Evolutionary conservation across 768 basidiomycete genomes (phyloP), one percentile per base, ranked within the genome.

Genomic region (Leccinum boreale): DNA sequence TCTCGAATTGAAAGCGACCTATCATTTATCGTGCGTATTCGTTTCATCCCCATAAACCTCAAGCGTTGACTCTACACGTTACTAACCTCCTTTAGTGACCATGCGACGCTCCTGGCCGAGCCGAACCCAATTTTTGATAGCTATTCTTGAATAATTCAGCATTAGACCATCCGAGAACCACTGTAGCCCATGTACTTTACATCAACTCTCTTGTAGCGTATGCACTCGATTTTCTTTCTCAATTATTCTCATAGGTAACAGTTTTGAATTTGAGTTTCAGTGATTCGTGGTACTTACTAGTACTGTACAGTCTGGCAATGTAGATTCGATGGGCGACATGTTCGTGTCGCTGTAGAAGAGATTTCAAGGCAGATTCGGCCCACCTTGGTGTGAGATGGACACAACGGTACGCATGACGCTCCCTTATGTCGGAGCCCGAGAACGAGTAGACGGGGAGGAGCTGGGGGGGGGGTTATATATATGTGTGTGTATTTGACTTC

Each of bases 1-100:
- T 59, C 21, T 73, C 66, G 9, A 61, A 64, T 15, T 70, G 53
- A 68, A 17, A n/a, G 36, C 15, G 7, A 21, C n/a, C 19, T 29
- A 19, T 17, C 48, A 31, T 29, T 29, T 50, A 11, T 45, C 15
- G 52, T 65, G 52, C 45, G 61, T 64, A 14, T 46, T 28, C 17
- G 33, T 44, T 33, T n/a, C 3, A 1, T 21, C 24, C 42, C 44
- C 44, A 21, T 7, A 21, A 45, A 3, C 19, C n/a, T 45, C 44
- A 3, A 45, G 11, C 12, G 44, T 45, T 45, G 6, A 45, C 0
- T 45, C 11, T 14, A 45, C 36, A 8, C 17, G 17, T 39, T 9
- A 39, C 17, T 39, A 39, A 39, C 17, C 3, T 9, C 17, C 35
- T 36, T 36, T 36, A 36, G 35, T 17, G 35, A 36, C 15, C 6